Conservation (phyloP, 2,329 filamentous ascomycete genomes). For the Myotisia sp. region DNA sequence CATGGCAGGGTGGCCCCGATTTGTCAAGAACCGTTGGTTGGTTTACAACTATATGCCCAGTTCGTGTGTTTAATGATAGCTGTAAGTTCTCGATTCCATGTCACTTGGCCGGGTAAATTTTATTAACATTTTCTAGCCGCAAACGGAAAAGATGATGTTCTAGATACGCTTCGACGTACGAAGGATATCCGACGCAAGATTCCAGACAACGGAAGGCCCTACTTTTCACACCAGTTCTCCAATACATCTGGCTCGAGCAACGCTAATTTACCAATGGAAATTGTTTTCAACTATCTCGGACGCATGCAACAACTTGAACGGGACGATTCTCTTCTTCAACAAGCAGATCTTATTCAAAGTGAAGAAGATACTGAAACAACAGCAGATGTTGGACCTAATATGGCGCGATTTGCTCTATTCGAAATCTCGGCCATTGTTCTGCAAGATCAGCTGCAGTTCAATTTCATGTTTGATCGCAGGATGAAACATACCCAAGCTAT, state of each 20-base stretch:
- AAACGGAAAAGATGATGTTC: constrained; percentile 12
- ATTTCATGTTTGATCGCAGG: constrained; percentile 36
- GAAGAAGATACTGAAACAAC: constrained; percentile 22
- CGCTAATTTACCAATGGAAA: constrained; percentile 26
- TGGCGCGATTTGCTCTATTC: constrained; percentile 35
- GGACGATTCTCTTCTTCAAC: constrained; percentile 29
- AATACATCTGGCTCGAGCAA: constrained; percentile 16
- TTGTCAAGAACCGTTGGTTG: constrained; percentile 36
- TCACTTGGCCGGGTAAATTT: no score
- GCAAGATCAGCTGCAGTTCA: constrained; percentile 33
- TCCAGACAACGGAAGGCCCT: constrained; percentile 19
- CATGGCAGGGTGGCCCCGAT: constrained; percentile 31
- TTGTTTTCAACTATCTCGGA: constrained; percentile 29
- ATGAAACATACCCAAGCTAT: constrained; percentile 33
- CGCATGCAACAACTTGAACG: constrained; percentile 32
- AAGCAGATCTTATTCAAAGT: constrained; percentile 22
- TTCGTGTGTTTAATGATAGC: constrained; percentile 19
- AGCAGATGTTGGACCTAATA: constrained; percentile 32
- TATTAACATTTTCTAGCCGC: background rate
- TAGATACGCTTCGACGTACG: constrained; percentile 23
- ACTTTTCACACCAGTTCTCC: constrained; percentile 23
- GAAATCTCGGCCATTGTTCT: constrained; percentile 38
- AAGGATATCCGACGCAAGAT: constrained; percentile 26
- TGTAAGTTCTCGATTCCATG: constrained; percentile 8
- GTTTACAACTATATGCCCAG: constrained; percentile 38